A percentile compares a stretch with the other conserved stretches of the same genome.
Conservation (phyloP, 106 monocot genomes). For the Apostasia shenzhenica region DNA sequence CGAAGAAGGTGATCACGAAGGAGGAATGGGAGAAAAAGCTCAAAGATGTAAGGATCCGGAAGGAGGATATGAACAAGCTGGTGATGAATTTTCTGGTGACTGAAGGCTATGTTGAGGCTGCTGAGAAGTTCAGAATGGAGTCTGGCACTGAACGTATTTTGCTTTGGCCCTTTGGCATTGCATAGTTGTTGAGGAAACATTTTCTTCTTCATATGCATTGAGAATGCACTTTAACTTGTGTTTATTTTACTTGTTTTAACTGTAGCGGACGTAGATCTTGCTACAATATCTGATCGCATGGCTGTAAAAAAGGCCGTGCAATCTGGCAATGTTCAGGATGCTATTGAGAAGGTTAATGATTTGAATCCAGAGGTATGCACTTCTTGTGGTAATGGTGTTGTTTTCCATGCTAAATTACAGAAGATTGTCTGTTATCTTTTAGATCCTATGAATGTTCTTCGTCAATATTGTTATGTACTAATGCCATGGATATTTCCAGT, state of each 20-base stretch:
- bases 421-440: too few relatives aligned
- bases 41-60: constrained; percentile 46
- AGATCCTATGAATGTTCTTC: too few relatives aligned
- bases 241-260: constrained; percentile 5
- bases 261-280: constrained; percentile 84
- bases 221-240: neutral
- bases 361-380: constrained; percentile 76
- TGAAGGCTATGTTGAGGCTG: constrained; percentile 53
- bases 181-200: too few relatives aligned
- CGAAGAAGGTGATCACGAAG: constrained; percentile 19
- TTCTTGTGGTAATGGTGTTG: neutral
- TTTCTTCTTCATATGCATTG: neutral
- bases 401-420: too few relatives aligned
- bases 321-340: constrained; percentile 81
- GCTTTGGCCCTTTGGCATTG: neutral
- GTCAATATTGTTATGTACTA: too few relatives aligned
- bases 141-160: constrained; percentile 47
- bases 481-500: too few relatives aligned
- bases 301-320: constrained; percentile 94
- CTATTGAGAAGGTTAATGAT: constrained; percentile 92
- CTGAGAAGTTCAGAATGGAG: constrained; percentile 50
- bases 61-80: constrained; percentile 61
- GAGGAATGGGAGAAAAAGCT: constrained; percentile 28
- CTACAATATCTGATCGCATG: constrained; percentile 84
- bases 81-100: constrained; percentile 70